Percentiles rank a stretch among this genome's conserved stretches.
Evolutionary conservation across 768 basidiomycete species (phyloP).

Genomic region (Phylloporus sp.): DNA sequence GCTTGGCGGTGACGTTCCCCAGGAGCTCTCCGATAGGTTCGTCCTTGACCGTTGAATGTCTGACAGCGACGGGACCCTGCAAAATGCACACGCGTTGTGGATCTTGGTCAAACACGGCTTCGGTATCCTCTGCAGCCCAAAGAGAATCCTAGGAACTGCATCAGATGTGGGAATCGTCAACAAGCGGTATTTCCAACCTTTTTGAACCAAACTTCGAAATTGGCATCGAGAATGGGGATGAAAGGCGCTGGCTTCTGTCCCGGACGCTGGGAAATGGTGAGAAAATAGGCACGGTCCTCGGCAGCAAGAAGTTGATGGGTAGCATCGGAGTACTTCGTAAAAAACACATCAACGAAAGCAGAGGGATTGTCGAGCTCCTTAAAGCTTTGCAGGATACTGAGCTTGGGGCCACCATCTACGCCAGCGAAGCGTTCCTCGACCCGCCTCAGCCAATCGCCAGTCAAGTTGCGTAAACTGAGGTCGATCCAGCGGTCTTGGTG

Average conservation of each 20-base stretch:
- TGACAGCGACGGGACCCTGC: constrained; percentile 93
- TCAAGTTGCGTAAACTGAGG: constrained; percentile 81
- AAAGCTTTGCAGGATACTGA: constrained; percentile 84
- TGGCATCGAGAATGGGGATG: constrained; percentile 90
- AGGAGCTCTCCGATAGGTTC: constrained; percentile 92
- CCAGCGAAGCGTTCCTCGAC: constrained; percentile 94
- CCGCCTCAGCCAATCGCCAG: constrained; percentile 95
- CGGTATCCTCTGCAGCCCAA: constrained; percentile 97
- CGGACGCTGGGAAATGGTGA: constrained; percentile 90
- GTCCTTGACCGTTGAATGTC: constrained; percentile 81
- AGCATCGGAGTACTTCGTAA: constrained; percentile 78
- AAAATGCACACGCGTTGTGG: constrained; percentile 97
- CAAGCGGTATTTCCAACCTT: constrained; percentile 53
- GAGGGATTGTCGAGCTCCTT: constrained; percentile 76
- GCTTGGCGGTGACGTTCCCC: constrained; percentile 75
- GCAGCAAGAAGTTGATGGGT: constrained; percentile 82
- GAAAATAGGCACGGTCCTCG: constrained; percentile 93
- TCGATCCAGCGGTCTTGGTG: constrained; percentile 96
- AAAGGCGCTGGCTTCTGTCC: constrained; percentile 99
- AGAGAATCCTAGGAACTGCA: constrained; percentile 70
- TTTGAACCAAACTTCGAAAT: constrained; percentile 99
- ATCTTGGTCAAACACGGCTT: constrained; percentile 98
- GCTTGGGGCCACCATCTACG: constrained; percentile 74
- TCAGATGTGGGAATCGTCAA: constrained; percentile 8
- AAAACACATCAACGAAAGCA: constrained; percentile 75